phyloP scores from a whole-genome alignment of 2,329 filamentous ascomycete species.

The Aschersonia sp. region DNA sequence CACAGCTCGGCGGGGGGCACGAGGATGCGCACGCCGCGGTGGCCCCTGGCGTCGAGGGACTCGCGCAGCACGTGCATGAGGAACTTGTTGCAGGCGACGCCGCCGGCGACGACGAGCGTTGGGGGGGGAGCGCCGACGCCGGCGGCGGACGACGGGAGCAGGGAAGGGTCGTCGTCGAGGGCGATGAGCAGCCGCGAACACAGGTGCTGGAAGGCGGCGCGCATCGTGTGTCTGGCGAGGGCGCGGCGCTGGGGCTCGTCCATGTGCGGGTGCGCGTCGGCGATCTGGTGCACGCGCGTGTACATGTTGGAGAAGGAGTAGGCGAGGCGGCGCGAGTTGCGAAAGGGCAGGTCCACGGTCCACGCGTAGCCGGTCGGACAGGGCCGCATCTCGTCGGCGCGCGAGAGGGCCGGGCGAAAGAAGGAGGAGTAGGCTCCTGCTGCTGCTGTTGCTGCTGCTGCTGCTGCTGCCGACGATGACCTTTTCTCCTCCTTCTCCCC shows the following conservation, averaged over 20 bases:
- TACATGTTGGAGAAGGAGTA: slow-evolving; percentile 64
- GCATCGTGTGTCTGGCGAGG: slow-evolving; percentile 63
- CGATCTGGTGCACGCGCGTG: slow-evolving; percentile 33
- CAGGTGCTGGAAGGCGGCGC: slow-evolving; percentile 76
- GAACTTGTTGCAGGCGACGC: slow-evolving; percentile 76
- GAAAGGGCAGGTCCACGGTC: slow-evolving; percentile 54
- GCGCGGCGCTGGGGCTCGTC: slow-evolving; percentile 44
- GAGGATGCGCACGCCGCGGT: slow-evolving; percentile 42
- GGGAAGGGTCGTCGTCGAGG: slow-evolving; percentile 25
- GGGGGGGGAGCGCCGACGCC: slow-evolving; percentile 8
- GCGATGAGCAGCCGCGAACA: slow-evolving; percentile 59
- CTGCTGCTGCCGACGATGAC: too few species aligned
- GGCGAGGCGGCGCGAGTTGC: slow-evolving; percentile 38
- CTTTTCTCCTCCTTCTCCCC: too few species aligned
- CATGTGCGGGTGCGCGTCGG: slow-evolving; percentile 24
- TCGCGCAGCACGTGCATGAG: slow-evolving; percentile 49
- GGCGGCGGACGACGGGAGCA: slow-evolving; percentile 21
- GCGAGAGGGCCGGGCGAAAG: slow-evolving; percentile 44
- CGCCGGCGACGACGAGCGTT: slow-evolving; percentile 72
- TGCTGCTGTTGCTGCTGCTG: too few species aligned
- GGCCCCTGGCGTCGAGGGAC: slow-evolving; percentile 52
- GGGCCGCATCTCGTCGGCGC: slow-evolving; percentile 41
- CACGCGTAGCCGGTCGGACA: slow-evolving; percentile 34
- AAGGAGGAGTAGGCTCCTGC: slow-evolving; percentile 15
- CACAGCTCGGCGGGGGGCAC: slow-evolving; percentile 69